Percentiles rank a stretch among this genome's conserved stretches.
Conservation (phyloP, 1,284 basidiomycete genomes). For the Rhodotorula mucilaginosa region DNA sequence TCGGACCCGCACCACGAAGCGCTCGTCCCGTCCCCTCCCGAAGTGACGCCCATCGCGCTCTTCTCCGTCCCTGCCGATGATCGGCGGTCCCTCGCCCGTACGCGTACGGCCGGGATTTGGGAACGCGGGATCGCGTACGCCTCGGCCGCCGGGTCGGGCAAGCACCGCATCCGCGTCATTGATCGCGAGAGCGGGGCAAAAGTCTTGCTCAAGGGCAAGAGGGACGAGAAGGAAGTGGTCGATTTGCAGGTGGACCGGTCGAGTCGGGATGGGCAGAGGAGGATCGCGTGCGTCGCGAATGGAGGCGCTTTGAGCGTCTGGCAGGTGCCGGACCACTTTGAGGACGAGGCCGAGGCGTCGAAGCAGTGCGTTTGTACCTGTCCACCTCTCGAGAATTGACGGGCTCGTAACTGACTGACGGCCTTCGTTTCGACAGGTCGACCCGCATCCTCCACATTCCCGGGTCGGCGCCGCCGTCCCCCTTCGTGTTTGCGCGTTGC, state of each 20-base stretch:
- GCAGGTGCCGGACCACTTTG: conserved; percentile 9
- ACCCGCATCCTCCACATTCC: conserved; percentile 1
- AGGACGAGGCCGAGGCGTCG: neutral
- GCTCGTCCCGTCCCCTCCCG: conserved; percentile 1
- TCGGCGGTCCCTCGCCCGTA: neutral
- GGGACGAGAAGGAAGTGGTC: neutral
- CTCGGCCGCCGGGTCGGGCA: neutral
- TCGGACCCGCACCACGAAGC: conserved; percentile 13
- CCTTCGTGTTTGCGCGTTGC: conserved; percentile 4
- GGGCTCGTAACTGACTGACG: no score
- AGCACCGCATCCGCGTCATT: conserved; percentile 25
- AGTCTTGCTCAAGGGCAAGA: conserved; percentile 17
- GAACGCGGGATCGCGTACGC: conserved; percentile 21
- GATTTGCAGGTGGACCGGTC: conserved; percentile 6
- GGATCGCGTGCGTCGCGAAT: neutral
- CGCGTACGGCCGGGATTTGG: conserved; percentile 3
- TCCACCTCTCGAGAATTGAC: neutral
- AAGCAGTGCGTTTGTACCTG: neutral
- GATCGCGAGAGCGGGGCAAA: conserved; percentile 27
- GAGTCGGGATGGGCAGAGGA: neutral
- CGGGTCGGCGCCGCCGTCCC: neutral
- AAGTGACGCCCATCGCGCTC: conserved; percentile 23
- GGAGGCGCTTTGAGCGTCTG: conserved; percentile 3
- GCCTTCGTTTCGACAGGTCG: neutral
- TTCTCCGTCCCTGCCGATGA: conserved; percentile 1